Evolutionary conservation across 805 yeast genomes (phyloP).

Genomic region (Candida loeiensis): DNA sequence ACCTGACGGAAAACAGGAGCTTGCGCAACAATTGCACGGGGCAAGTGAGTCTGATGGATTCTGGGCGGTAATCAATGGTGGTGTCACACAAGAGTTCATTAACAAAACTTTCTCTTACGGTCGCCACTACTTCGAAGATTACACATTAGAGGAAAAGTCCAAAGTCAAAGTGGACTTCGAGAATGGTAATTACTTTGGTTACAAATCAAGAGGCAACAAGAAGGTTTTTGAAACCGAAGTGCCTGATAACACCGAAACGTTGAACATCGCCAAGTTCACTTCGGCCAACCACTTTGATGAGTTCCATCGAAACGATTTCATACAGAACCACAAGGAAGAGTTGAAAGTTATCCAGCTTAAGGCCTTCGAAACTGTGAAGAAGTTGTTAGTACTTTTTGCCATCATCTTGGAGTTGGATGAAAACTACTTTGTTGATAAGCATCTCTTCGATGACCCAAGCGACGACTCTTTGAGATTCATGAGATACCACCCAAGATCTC

Average conservation of each 20-base stretch:
- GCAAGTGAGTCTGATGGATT: slow-evolving; percentile 32
- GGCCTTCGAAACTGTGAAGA: slow-evolving; percentile 21
- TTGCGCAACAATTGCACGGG: slow-evolving; percentile 24
- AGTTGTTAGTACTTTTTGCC: slow-evolving; percentile 29
- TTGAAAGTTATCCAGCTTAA: slow-evolving; percentile 20
- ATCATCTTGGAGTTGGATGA: slow-evolving; percentile 32
- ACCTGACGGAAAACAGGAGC: slow-evolving; percentile 22
- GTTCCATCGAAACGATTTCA: slow-evolving; percentile 19
- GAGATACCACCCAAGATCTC: slow-evolving; percentile 28
- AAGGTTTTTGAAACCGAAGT: slow-evolving; percentile 28
- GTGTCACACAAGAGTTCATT: slow-evolving; percentile 24
- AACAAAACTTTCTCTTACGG: slow-evolving; percentile 26
- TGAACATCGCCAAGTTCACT: slow-evolving; percentile 33
- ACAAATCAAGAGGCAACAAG: slow-evolving; percentile 29
- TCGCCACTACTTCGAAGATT: slow-evolving; percentile 23
- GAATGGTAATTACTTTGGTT: slow-evolving; percentile 32
- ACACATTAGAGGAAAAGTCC: slow-evolving; percentile 25
- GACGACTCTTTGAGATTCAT: slow-evolving; percentile 34
- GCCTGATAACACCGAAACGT: slow-evolving; percentile 26
- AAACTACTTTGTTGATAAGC: slow-evolving; percentile 28
- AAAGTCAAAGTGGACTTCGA: slow-evolving; percentile 23
- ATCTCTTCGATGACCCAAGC: slow-evolving; percentile 29
- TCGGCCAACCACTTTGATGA: slow-evolving; percentile 17
- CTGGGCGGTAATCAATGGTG: slow-evolving; percentile 27
- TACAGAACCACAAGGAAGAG: slow-evolving; percentile 20